Percentiles rank a stretch among this genome's conserved stretches.
phyloP scores from a whole-genome alignment of 305 asterid genomes.

The Fraxinus floribunda region DNA sequence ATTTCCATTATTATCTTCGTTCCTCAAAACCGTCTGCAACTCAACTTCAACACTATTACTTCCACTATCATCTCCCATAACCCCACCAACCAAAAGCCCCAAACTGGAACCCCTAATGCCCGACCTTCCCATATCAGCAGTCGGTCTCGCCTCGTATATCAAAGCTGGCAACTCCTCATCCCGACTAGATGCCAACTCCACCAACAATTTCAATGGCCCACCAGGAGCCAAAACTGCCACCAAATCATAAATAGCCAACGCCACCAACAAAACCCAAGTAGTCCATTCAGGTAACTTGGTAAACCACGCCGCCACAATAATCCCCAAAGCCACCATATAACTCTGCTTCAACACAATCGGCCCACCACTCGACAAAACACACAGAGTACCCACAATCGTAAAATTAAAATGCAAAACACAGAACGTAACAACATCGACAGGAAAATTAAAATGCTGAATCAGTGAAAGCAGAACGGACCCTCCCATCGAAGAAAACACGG shows the following conservation, averaged over 20 bases:
- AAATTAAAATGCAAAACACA: constrained; percentile 58
- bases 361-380: constrained; percentile 67
- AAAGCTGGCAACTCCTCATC: constrained; percentile 90
- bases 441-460: constrained; percentile 61
- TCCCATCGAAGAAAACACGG: constrained; percentile 73
- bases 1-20: constrained; percentile 19
- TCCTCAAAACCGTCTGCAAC: constrained; percentile 46
- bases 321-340: constrained; percentile 74
- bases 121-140: constrained; percentile 37
- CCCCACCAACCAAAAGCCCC: constrained; percentile 58
- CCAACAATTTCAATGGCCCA: constrained; percentile 86
- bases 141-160: constrained; percentile 84
- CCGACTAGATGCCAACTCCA: constrained; percentile 81
- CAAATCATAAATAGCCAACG: constrained; percentile 80
- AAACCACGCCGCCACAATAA: constrained; percentile 90
- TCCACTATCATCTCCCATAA: constrained; percentile 32
- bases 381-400: constrained; percentile 66
- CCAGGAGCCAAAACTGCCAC: constrained; percentile 91
- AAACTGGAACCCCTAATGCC: constrained; percentile 44
- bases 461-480: constrained; percentile 67
- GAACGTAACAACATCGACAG: constrained; percentile 68
- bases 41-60: constrained; percentile 45
- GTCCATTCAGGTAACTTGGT: constrained; percentile 93
- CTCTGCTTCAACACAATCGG: constrained; percentile 80
- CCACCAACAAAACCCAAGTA: constrained; percentile 86